Conservation (phyloP, 257 asterid species). For the Nicotiana benthamiana region DNA sequence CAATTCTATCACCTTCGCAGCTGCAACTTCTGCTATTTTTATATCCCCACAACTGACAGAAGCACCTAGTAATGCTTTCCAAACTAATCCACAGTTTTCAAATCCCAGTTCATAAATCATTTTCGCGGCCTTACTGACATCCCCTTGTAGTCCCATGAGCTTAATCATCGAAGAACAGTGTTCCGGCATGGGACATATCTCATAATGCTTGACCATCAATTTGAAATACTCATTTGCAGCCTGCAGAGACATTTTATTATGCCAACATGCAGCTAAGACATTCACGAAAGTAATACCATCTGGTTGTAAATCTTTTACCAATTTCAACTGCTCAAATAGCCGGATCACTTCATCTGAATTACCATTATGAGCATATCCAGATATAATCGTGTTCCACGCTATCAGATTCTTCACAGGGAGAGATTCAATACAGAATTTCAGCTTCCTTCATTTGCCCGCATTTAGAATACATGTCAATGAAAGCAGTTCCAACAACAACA, state of each 20-base stretch:
- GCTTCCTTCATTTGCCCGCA: conserved; percentile 57
- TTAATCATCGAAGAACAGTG: conserved; percentile 61
- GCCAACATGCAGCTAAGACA: conserved; percentile 65
- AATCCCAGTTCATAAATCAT: conserved; percentile 45
- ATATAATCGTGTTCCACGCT: conserved; percentile 70
- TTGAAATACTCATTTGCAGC: conserved; percentile 35
- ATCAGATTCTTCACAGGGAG: conserved; percentile 56
- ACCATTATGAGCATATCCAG: conserved; percentile 65
- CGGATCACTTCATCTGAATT: conserved; percentile 35
- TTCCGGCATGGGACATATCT: conserved; percentile 50
- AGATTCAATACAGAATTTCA: conserved; percentile 26
- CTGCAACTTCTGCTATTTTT: conserved; percentile 44
- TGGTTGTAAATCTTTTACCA: conserved; percentile 28
- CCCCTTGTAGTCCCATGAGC: conserved; percentile 64
- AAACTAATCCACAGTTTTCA: conserved; percentile 38
- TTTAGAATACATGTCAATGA: conserved; percentile 72
- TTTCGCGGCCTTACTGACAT: conserved; percentile 34
- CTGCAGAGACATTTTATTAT: conserved; percentile 25
- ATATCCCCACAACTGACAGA: conserved; percentile 39
- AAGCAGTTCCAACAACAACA: conserved; percentile 73
- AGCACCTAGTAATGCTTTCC: conserved; percentile 63
- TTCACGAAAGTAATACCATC: conserved; percentile 67
- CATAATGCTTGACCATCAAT: conserved; percentile 30
- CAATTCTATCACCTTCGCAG: conserved; percentile 42
- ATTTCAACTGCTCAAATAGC: conserved; percentile 42